phyloP scores from a whole-genome alignment of 2,329 filamentous ascomycete species.

The Fusarium sp. region DNA sequence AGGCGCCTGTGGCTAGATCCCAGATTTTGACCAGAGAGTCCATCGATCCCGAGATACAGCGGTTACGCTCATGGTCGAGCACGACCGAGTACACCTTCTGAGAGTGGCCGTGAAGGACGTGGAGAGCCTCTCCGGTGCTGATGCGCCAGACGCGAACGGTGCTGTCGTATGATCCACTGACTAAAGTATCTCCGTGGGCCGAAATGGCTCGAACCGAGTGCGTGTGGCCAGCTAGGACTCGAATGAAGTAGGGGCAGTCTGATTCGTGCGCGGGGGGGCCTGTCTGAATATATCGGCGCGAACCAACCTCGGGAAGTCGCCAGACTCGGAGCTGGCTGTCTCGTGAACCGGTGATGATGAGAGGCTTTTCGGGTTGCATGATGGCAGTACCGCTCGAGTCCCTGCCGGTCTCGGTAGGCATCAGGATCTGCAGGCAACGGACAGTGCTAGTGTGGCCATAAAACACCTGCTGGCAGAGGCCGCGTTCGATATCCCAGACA shows the following conservation, averaged over 20 bases:
- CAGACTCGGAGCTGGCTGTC: slow-evolving; percentile 96
- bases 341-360: slow-evolving; percentile 97
- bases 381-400: slow-evolving; percentile 80
- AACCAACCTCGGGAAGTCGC: slow-evolving; percentile 88
- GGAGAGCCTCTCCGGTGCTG: slow-evolving; percentile 90
- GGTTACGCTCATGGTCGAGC: slow-evolving; percentile 89
- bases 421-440: slow-evolving; percentile 92
- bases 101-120: slow-evolving; percentile 87
- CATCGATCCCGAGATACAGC: slow-evolving; percentile 98
- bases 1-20: slow-evolving; percentile 89
- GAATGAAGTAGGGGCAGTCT: slow-evolving; percentile 95
- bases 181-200: slow-evolving; percentile 93
- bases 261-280: slow-evolving; percentile 80
- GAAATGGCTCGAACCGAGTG: slow-evolving; percentile 98
- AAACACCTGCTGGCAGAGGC: slow-evolving; percentile 94
- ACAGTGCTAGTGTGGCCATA: slow-evolving; percentile 98
- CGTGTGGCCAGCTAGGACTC: slow-evolving; percentile 86
- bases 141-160: slow-evolving; percentile 98
- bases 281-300: slow-evolving; percentile 84
- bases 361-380: slow-evolving; percentile 93
- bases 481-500: slow-evolving; percentile 98
- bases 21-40: slow-evolving; percentile 98
- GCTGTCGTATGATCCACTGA: slow-evolving; percentile 97
- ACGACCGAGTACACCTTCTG: slow-evolving; percentile 99
- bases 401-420: slow-evolving; percentile 84